Conservation (phyloP, 768 basidiomycete species). For the Podaxis sp. region DNA sequence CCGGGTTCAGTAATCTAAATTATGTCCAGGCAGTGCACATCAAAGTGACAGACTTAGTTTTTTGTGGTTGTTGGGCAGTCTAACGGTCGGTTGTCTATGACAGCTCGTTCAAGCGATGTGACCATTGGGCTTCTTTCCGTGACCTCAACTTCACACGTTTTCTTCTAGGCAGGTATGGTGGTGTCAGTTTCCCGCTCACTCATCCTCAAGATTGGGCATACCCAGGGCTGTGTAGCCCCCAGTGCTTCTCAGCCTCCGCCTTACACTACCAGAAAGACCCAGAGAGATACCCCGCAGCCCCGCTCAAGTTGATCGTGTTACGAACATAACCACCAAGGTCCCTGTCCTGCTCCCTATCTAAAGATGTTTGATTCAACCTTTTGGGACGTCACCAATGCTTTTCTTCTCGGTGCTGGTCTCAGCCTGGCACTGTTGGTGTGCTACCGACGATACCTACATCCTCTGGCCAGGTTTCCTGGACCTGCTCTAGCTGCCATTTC, state of each 20-base stretch:
- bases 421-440: not conserved
- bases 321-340: not conserved
- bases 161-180: too few species aligned
- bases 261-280: too few species aligned
- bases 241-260: too few species aligned
- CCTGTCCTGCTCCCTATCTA: not conserved
- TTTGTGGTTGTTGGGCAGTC: not conserved
- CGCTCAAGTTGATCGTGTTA: not conserved
- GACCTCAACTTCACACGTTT: too few species aligned
- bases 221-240: too few species aligned
- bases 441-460: conserved; percentile 22
- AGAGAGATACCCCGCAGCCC: too few species aligned
- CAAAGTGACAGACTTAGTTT: not conserved
- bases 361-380: not conserved
- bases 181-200: too few species aligned
- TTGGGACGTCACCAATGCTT: not conserved
- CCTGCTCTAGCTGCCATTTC: conserved; percentile 24
- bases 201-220: too few species aligned
- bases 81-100: not conserved
- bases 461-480: conserved; percentile 23
- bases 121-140: too few species aligned
- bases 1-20: not conserved
- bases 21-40: conserved; percentile 1
- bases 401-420: not conserved
- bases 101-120: too few species aligned